Base-by-base conservation (phyloP, 768 basidiomycete species). In the Tulasnella sp. region DNA sequence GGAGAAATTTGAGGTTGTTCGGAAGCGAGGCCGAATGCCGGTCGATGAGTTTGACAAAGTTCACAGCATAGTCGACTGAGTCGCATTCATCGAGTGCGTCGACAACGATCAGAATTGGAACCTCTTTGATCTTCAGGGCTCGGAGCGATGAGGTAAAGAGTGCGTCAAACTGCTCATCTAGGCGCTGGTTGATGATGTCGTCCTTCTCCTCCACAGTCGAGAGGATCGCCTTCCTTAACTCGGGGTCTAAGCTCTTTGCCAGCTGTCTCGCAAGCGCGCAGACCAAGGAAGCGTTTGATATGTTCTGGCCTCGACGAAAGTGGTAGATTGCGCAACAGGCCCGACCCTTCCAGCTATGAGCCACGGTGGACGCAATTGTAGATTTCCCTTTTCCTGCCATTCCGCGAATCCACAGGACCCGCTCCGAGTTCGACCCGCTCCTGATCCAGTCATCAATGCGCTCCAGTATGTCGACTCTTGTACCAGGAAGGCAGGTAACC, bases 71-170 rank as follows among this genome's bases (percentile, higher is more conserved):
- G 2, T 69, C 64, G 64, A 37, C 12, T 1, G 64, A 69, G 12
- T 69, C 64, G 28, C 64, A 69, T 37, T 69, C 64, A 12, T 69
- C 64, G 28, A 69, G 64, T 31, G 64, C 64, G 34, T 69, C 64
- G 64, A 69, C 34, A 0, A 69, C 16, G 3, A 69, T 69, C 14
- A 69, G 18, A 31, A 69, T 69, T 6, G 64, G 64, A 5, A 28
- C 37, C 16, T 31, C 31, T 14, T 69, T 69, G 0, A 2, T 9
- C 16, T 12, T 22, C 8, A 69, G 34, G 6, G 64, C 2, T 28
- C 20, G 3, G 64, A 69, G 18, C 11, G 64, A 69, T 12, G 28
- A 9, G 31, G 28, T 34, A 9, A 69, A 69, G 34, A 69, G 64
- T 7, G 34, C 34, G 1, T 9, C 34, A 14, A 69, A 69, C 31